Evolutionary conservation across 2,329 filamentous ascomycete species (phyloP).

Genomic region (Diaporthe sp.): DNA sequence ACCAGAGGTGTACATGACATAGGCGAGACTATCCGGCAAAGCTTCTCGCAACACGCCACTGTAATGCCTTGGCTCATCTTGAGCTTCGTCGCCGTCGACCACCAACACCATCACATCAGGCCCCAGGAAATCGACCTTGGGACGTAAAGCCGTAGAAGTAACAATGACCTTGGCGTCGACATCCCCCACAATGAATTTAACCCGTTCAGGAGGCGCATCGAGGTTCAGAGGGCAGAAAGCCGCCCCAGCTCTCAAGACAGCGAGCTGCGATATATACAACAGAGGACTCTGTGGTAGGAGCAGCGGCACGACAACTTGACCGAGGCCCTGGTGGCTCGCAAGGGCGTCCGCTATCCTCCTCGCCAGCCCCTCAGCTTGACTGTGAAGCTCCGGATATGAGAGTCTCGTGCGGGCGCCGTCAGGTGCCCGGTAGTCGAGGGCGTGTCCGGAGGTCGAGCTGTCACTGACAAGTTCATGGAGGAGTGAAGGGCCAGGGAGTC

Average conservation of each 20-base stretch:
- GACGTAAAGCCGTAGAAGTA: conserved; percentile 66
- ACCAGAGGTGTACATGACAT: conserved; percentile 94
- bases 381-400: conserved; percentile 75
- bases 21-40: conserved; percentile 71
- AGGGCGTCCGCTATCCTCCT: conserved; percentile 33
- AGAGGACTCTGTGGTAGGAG: conserved; percentile 82
- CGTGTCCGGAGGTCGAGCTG: conserved; percentile 55
- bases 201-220: conserved; percentile 81
- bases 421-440: conserved; percentile 74
- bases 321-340: conserved; percentile 13
- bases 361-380: conserved; percentile 32
- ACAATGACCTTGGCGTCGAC: conserved; percentile 78
- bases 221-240: conserved; percentile 89
- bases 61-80: too few species aligned
- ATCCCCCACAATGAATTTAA: conserved; percentile 86
- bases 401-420: conserved; percentile 62
- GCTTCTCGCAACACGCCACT: conserved; percentile 39
- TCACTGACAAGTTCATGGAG: conserved; percentile 72
- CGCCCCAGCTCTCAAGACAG: conserved; percentile 83
- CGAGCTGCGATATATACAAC: conserved; percentile 83
- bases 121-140: conserved; percentile 54
- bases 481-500: conserved; percentile 59
- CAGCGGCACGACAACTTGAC: conserved; percentile 76
- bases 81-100: conserved; percentile 47
- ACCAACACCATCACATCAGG: conserved; percentile 52